A percentile compares a stretch with the other conserved stretches of the same genome.
phyloP scores from a whole-genome alignment of 2,329 filamentous ascomycete species.

The Neofusicoccum laricinum region DNA sequence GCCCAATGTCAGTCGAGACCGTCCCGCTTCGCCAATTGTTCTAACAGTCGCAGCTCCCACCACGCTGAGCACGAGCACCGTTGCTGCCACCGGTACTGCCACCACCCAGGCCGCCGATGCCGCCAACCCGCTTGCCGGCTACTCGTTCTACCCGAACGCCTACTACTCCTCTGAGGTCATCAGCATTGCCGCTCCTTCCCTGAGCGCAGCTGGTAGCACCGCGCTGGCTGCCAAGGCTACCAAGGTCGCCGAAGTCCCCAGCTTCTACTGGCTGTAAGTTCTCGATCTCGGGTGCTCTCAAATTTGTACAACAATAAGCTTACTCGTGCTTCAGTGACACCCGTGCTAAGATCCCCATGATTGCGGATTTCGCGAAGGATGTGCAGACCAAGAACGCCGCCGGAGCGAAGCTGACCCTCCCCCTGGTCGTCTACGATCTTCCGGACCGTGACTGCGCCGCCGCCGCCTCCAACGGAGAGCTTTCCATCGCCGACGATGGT shows the following conservation, averaged over 20 bases:
- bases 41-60: constrained; percentile 16
- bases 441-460: constrained; percentile 64
- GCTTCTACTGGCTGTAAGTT: constrained; percentile 51
- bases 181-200: constrained; percentile 58
- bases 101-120: constrained; percentile 18
- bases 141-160: constrained; percentile 51
- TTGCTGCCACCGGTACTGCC: constrained; percentile 13
- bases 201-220: constrained; percentile 44
- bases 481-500: constrained; percentile 53
- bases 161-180: constrained; percentile 55
- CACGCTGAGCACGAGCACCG: constrained; percentile 20
- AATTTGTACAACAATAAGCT: background rate
- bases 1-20: constrained; percentile 13
- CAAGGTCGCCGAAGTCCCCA: constrained; percentile 49
- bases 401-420: constrained; percentile 48
- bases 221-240: constrained; percentile 51
- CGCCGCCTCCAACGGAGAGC: constrained; percentile 62
- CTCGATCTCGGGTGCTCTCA: background rate
- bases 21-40: too few species aligned
- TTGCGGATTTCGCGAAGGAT: constrained; percentile 48
- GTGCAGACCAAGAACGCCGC: constrained; percentile 48
- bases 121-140: constrained; percentile 49
- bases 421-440: constrained; percentile 62
- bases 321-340: constrained; percentile 39
- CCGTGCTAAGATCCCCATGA: constrained; percentile 47